Percentiles rank a stretch among this genome's conserved stretches.
Evolutionary conservation across 2,329 filamentous ascomycete genomes (phyloP).

Genomic region (Xylaria digitata): DNA sequence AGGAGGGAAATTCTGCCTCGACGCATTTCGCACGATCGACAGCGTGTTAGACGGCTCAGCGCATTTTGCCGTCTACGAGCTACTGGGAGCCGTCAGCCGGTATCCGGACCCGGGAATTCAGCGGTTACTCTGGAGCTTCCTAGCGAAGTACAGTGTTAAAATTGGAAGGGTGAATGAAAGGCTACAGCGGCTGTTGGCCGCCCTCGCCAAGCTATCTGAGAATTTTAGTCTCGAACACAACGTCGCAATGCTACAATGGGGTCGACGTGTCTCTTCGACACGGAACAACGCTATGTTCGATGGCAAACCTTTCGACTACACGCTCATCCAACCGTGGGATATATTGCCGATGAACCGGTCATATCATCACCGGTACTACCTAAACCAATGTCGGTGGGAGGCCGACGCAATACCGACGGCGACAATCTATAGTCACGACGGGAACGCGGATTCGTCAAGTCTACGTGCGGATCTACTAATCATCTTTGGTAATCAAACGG

Average conservation of each 20-base stretch:
- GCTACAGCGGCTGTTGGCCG: conserved; percentile 39
- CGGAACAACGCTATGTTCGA: conserved; percentile 45
- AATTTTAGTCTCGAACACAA: conserved; percentile 41
- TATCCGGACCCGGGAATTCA: conserved; percentile 43
- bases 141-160: conserved; percentile 38
- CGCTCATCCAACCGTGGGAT: conserved; percentile 47
- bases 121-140: conserved; percentile 44
- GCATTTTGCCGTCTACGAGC: conserved; percentile 41
- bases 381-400: conserved; percentile 45
- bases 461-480: conserved; percentile 45
- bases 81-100: conserved; percentile 25
- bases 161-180: conserved; percentile 38
- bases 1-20: conserved; percentile 43
- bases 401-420: conserved; percentile 44
- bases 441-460: conserved; percentile 39
- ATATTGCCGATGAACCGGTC: conserved; percentile 42
- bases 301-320: conserved; percentile 47
- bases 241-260: conserved; percentile 43
- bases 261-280: conserved; percentile 41
- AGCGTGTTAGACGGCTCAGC: conserved; percentile 44
- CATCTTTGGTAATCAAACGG: conserved; percentile 44
- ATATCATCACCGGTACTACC: conserved; percentile 46
- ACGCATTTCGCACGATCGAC: conserved; percentile 43
- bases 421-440: conserved; percentile 40
- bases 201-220: conserved; percentile 41